Conservation (phyloP, 257 asterid species). For the Voacanga thouarsii region DNA sequence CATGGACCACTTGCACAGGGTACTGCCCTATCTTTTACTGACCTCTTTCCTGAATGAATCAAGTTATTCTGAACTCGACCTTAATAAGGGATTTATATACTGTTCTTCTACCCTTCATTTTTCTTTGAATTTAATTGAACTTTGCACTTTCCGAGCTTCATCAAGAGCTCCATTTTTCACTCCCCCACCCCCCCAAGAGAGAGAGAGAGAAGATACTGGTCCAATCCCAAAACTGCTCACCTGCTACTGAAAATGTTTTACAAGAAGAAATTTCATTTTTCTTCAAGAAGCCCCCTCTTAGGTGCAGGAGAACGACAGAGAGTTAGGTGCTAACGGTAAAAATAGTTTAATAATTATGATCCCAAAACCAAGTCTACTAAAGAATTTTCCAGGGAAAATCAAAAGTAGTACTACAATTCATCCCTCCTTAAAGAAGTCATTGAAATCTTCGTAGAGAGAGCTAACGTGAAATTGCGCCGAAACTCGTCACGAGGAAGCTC, state of each 20-base stretch:
- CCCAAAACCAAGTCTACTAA: neutral
- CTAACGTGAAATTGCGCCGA: neutral
- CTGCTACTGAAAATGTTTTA: neutral
- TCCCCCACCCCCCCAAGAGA: no score
- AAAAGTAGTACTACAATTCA: neutral
- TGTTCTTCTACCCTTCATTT: neutral
- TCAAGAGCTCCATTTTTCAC: neutral
- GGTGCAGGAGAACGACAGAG: no score
- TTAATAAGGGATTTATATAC: neutral
- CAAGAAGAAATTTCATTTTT: neutral
- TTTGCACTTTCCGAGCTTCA: neutral
- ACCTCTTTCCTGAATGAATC: neutral
- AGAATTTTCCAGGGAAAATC: neutral
- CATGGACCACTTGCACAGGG: conserved; percentile 3
- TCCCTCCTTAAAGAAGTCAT: no score
- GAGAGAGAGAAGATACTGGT: no score
- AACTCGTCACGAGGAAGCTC: neutral
- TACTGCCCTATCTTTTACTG: neutral
- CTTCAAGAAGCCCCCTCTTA: neutral
- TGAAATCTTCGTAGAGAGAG: neutral
- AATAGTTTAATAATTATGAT: no score
- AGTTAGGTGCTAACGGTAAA: no score
- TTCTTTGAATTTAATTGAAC: neutral
- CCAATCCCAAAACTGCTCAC: neutral
- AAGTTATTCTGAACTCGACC: neutral